These are phyloP conservation scores for Cladobotryum mycophilum DNA, from an alignment of 2,329 filamentous ascomycete genomes.

Conservation along the genomic window DNA sequence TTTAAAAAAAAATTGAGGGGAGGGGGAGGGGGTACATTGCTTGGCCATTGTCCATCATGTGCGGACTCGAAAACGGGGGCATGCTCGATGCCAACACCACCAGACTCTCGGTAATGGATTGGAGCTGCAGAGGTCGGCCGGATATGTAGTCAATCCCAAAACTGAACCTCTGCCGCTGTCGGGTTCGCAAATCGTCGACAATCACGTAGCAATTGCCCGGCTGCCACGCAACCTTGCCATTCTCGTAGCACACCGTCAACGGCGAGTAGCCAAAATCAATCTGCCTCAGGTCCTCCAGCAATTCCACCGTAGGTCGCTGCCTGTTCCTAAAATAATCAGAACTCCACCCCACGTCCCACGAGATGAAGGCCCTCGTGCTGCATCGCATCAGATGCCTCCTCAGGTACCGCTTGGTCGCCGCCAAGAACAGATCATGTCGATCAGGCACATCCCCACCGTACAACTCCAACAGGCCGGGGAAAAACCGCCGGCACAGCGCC, in stretches of 20 bases:
- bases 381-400: constrained; percentile 10
- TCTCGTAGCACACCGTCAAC: constrained; percentile 17
- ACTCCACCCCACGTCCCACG: constrained; percentile 15
- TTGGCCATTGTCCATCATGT: constrained; percentile 8
- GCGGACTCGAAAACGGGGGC: not conserved
- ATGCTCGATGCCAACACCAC: constrained; percentile 14
- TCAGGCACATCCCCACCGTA: constrained; percentile 7
- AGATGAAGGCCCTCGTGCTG: constrained; percentile 7
- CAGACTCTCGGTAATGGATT: constrained; percentile 17
- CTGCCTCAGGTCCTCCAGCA: constrained; percentile 5
- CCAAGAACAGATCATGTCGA: constrained; percentile 14
- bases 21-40: constrained; percentile 2
- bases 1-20: not conserved
- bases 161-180: constrained; percentile 16
- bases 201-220: constrained; percentile 15
- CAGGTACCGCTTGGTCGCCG: constrained; percentile 10
- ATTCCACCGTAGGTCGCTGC: not conserved
- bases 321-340: constrained; percentile 2
- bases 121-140: constrained; percentile 13
- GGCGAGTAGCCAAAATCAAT: constrained; percentile 11
- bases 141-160: constrained; percentile 14
- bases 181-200: constrained; percentile 19
- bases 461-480: constrained; percentile 21
- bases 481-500: constrained; percentile 19
- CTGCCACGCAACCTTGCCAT: constrained; percentile 24